Evolutionary conservation across 345 rosid species (phyloP).

Genomic region (Laguncularia racemosa): DNA sequence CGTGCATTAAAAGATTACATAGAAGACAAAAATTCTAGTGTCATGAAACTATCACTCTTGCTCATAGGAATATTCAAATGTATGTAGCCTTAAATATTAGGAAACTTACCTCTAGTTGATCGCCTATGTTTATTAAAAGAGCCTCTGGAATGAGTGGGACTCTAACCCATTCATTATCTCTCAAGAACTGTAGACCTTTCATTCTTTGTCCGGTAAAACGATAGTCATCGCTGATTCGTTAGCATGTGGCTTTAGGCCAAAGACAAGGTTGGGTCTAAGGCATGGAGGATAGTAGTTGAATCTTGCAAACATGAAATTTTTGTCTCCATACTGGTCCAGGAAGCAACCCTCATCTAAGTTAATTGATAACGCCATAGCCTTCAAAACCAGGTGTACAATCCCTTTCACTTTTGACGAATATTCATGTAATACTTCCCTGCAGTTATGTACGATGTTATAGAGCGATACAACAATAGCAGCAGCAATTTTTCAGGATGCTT

Average conservation of each 20-base stretch:
- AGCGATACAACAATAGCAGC: not conserved
- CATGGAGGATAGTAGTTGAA: slow-evolving; percentile 37
- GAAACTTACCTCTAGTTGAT: slow-evolving; percentile 25
- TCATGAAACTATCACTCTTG: not conserved
- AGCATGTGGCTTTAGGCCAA: slow-evolving; percentile 34
- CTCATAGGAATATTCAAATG: too few species aligned
- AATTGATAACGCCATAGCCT: slow-evolving; percentile 26
- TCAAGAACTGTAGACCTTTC: slow-evolving; percentile 28
- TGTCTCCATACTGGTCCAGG: slow-evolving; percentile 24
- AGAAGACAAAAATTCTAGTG: not conserved
- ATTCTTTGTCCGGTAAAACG: slow-evolving; percentile 28
- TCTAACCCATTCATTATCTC: slow-evolving; percentile 24
- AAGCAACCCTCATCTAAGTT: slow-evolving; percentile 21
- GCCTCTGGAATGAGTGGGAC: slow-evolving; percentile 23
- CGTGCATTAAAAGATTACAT: not conserved
- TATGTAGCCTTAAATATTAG: not conserved
- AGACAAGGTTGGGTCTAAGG: slow-evolving; percentile 24
- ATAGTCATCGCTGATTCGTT: slow-evolving; percentile 30
- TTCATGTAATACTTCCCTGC: slow-evolving; percentile 15
- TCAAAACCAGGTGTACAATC: slow-evolving; percentile 12
- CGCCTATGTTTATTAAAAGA: slow-evolving; percentile 28
- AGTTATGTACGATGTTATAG: not conserved
- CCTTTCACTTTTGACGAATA: slow-evolving; percentile 3
- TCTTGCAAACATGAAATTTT: slow-evolving; percentile 20
- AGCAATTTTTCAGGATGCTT: too few species aligned